Base-by-base conservation (phyloP, 1,284 basidiomycete species). In the Fistulinella cinereoalba region DNA sequence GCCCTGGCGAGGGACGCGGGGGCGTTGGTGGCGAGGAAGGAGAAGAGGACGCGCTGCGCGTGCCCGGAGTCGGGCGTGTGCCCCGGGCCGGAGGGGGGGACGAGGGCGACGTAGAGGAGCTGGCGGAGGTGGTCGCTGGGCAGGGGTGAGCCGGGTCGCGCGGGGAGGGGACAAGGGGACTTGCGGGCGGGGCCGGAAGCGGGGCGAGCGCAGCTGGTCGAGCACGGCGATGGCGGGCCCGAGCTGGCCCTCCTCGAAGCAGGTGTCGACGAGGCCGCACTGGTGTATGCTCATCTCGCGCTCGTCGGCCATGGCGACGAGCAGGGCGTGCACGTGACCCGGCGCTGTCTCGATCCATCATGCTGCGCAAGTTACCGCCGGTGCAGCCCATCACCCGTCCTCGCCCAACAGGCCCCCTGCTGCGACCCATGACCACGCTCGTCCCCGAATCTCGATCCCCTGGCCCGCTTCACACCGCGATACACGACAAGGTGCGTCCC, bases 241-340 rank as follows among this genome's bases (percentile, higher is more conserved):
- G 52, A 83, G 86, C 51, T 87, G 83, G 16, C 80, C 79, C 60
- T 88, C 85, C 54, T 88, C 85, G 31, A 88, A 78, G 50, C 79
- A 81, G 37, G 72, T 78, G 57, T 88, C 83, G 13, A 86, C 80
- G 11, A 86, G 65, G 29, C 72, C 74, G 23, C 74, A 72, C 56
- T 85, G 80, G 55, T 78, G 65, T 15, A 65, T 64, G 34, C 71
- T 72, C 73, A 86, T 76, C 43, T 82, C 80, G 25, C 68, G 68
- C 56, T 80, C 76, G 28, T 49, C 47, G 18, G 42, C 54, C 23
- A n/a, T 11, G 9, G 29, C n/a, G 9, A 31, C 5, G 29, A 5
- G 9, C 15, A 31, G n/a, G 29, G n/a, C 13, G 23, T 53, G 47
- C 58, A 60, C 61, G 61, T 60, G 58, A 60, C 46, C n/a, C n/a